Evolutionary conservation across 2,329 filamentous ascomycete species (phyloP), one percentile per base, ranked within the genome.

Genomic region (Phaeoacremonium minimum): DNA sequence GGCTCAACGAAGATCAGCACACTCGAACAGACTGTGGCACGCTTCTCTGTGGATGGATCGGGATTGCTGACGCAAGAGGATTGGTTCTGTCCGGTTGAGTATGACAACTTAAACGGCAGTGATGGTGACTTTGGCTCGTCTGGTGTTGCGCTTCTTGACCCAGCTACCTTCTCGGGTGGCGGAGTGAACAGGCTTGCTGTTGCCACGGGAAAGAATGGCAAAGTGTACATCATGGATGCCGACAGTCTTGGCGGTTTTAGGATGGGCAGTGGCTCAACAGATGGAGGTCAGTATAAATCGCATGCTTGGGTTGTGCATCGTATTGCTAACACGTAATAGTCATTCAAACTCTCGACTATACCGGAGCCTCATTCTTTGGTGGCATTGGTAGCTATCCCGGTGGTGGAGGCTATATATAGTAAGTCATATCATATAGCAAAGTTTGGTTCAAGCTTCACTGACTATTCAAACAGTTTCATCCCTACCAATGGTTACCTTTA

Each of bases 21-120:
- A 8, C 37, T 46, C 6, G 33, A 37, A 30, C 30, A 46, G 16
- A 28, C 36, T 6, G 37, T 41, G 5, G 33, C 33, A 6, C 33
- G 28, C 28, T 43, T 39, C 28, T 20, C n/a, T 6, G 33, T 46
- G 19, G 30, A 40, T 13, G 15, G 8, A n/a, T 38, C 36, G 0
- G 51, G 49, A n/a, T 43, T 39, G 13, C 29, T 48, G n/a, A 38
- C 28, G 13, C 42, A 46, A 14, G 31, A 41, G 12, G 64, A 67
- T 37, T 68, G 64, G 40, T 68, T 66, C 40, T 53, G 66, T 45
- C 62, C 65, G 0, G 64, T 56, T 38, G 61, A 66, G 37, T 65
- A 66, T 44, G 31, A 51, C 20, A 49, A 53, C 18, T 46, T 63
- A 36, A 57, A 63, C 43, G 56, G 55, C 9, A 61, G 54, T 14